These are phyloP conservation scores for Entomortierella lignicola DNA, from an alignment of 192 early-diverging fungal genomes.

Conservation along the genomic window DNA sequence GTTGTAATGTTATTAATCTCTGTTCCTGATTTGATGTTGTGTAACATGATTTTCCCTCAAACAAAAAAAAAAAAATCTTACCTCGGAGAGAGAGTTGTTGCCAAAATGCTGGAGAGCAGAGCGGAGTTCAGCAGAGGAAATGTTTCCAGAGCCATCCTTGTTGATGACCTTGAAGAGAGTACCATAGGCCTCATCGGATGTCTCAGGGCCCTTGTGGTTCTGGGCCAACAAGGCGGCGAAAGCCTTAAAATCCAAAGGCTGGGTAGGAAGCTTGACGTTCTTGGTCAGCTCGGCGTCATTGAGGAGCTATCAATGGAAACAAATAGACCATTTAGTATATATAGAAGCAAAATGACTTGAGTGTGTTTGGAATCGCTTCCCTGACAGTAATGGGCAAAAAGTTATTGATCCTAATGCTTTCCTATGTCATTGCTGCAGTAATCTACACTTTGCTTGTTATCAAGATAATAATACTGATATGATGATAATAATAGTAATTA, in stretches of 20 bases:
- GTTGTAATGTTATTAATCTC: not conserved
- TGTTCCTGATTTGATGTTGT: too few species aligned
- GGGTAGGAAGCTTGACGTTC: conserved; percentile 46
- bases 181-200: conserved; percentile 43
- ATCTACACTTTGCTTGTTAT: too few species aligned
- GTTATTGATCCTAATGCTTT: too few species aligned
- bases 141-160: conserved; percentile 52
- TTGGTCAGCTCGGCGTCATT: conserved; percentile 39
- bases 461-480: too few species aligned
- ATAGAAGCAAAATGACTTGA: too few species aligned
- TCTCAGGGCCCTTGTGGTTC: conserved; percentile 49
- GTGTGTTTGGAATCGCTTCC: too few species aligned
- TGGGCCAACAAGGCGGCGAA: conserved; percentile 45
- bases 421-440: too few species aligned
- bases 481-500: too few species aligned
- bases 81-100: conserved; percentile 51
- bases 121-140: conserved; percentile 51
- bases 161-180: conserved; percentile 41
- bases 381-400: too few species aligned
- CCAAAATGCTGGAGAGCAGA: conserved; percentile 52
- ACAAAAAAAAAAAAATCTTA: conserved; percentile 11
- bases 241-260: conserved; percentile 56
- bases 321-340: not conserved
- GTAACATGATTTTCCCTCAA: too few species aligned
- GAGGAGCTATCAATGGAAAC: conserved; percentile 26